A percentile compares a stretch with the other conserved stretches of the same genome.
phyloP scores from a whole-genome alignment of 1,139 yeast genomes.

The Magnusiomyces paraingens region DNA sequence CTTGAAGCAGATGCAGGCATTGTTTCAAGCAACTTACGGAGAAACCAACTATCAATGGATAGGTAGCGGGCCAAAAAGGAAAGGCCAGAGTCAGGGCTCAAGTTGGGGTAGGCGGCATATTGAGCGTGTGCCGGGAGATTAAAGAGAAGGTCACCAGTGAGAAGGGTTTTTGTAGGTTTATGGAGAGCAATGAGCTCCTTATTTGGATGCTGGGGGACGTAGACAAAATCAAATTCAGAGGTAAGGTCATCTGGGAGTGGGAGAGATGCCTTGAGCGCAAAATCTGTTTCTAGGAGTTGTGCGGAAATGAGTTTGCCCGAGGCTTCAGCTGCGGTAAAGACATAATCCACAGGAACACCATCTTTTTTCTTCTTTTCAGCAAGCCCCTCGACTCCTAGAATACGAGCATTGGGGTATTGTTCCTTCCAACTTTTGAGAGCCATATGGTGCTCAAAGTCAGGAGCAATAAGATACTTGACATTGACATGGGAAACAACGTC shows the following conservation, averaged over 20 bases:
- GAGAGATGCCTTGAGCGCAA: slow-evolving; percentile 15
- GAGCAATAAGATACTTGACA: slow-evolving; percentile 31
- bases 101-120: slow-evolving; percentile 33
- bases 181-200: slow-evolving; percentile 51
- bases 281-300: slow-evolving; percentile 17
- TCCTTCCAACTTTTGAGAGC: slow-evolving; percentile 43
- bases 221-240: slow-evolving; percentile 48
- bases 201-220: slow-evolving; percentile 48
- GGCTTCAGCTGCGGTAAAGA: slow-evolving; percentile 27
- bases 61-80: slow-evolving; percentile 36
- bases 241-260: slow-evolving; percentile 26
- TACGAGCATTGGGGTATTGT: slow-evolving; percentile 42
- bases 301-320: slow-evolving; percentile 9
- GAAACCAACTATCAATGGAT: slow-evolving; percentile 32
- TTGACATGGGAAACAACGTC: slow-evolving; percentile 19
- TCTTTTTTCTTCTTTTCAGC: slow-evolving; percentile 31
- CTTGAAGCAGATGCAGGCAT: slow-evolving; percentile 22
- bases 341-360: slow-evolving; percentile 36
- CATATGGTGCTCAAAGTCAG: slow-evolving; percentile 31
- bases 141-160: slow-evolving; percentile 53
- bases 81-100: slow-evolving; percentile 40
- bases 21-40: slow-evolving; percentile 34
- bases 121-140: slow-evolving; percentile 45
- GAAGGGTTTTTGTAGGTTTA: slow-evolving; percentile 40
- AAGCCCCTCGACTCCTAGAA: slow-evolving; percentile 44